phyloP scores from a whole-genome alignment of 228 moss, liverwort and hornwort genomes.

The Sphagnum magellanicum region DNA sequence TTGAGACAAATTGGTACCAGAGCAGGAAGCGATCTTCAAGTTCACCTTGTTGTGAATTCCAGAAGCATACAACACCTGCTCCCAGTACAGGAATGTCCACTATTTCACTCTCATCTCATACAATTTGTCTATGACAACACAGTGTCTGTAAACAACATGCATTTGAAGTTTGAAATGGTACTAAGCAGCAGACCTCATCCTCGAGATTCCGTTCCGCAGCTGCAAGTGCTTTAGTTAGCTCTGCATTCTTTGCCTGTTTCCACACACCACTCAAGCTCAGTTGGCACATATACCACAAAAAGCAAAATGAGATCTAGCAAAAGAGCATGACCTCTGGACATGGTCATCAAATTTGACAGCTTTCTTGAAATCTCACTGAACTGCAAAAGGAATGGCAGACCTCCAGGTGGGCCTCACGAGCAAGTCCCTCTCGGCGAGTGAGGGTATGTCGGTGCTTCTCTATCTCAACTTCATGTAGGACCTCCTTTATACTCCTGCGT shows the following conservation, averaged over 20 bases:
- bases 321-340: too few relatives aligned
- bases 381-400: conserved; percentile 8
- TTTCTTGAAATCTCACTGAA: neutral
- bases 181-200: conserved; percentile 35
- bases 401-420: conserved; percentile 67
- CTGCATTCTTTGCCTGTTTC: conserved; percentile 61
- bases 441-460: conserved; percentile 65
- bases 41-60: too few relatives aligned
- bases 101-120: too few relatives aligned
- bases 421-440: conserved; percentile 62
- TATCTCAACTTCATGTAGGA: conserved; percentile 63
- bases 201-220: conserved; percentile 72
- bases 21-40: too few relatives aligned
- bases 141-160: too few relatives aligned
- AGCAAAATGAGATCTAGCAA: too few relatives aligned
- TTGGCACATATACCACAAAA: neutral
- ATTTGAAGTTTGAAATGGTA: too few relatives aligned
- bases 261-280: conserved; percentile 14
- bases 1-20: too few relatives aligned
- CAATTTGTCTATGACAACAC: too few relatives aligned
- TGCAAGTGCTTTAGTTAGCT: conserved; percentile 72
- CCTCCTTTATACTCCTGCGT: conserved; percentile 64
- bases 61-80: too few relatives aligned
- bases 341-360: neutral
- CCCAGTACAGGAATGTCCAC: too few relatives aligned